A percentile compares a stretch with the other conserved stretches of the same genome.
These are phyloP conservation scores for Polytolypa hystricis DNA, from an alignment of 2,329 filamentous ascomycete genomes.

Conservation along the genomic window DNA sequence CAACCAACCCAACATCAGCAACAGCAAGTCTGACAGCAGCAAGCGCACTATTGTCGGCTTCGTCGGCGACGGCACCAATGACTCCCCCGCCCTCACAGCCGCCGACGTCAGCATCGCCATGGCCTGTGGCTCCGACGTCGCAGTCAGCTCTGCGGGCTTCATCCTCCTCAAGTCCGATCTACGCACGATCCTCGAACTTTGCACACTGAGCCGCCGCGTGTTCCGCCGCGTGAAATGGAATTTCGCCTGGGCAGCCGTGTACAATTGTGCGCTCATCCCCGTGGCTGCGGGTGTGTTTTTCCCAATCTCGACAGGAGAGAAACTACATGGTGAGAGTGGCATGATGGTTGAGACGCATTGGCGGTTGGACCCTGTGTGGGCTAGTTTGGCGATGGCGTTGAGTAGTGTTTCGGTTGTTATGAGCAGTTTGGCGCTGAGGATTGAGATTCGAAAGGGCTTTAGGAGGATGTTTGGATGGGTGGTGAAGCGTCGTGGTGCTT, in stretches of 20 bases:
- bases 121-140: constrained; percentile 70
- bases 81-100: constrained; percentile 66
- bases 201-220: constrained; percentile 59
- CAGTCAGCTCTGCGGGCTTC: constrained; percentile 70
- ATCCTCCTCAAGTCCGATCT: constrained; percentile 65
- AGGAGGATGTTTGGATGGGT: constrained; percentile 3
- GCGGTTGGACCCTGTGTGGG: constrained; percentile 54
- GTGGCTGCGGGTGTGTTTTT: constrained; percentile 73
- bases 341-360: constrained; percentile 29
- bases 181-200: constrained; percentile 57
- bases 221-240: constrained; percentile 74
- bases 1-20: constrained; percentile 22
- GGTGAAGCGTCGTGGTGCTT: too few species aligned
- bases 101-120: constrained; percentile 78
- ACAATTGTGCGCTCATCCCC: constrained; percentile 68
- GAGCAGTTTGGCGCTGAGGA: constrained; percentile 65
- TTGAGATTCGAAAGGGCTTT: constrained; percentile 19
- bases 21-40: constrained; percentile 3
- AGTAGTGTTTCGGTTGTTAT: constrained; percentile 82
- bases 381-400: constrained; percentile 80
- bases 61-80: constrained; percentile 81
- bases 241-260: constrained; percentile 74
- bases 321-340: constrained; percentile 21
- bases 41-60: constrained; percentile 57
- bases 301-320: constrained; percentile 38